Percentiles rank a stretch among this genome's conserved stretches.
phyloP scores from a whole-genome alignment of 805 yeast species.

The Kuraishia borneana region DNA sequence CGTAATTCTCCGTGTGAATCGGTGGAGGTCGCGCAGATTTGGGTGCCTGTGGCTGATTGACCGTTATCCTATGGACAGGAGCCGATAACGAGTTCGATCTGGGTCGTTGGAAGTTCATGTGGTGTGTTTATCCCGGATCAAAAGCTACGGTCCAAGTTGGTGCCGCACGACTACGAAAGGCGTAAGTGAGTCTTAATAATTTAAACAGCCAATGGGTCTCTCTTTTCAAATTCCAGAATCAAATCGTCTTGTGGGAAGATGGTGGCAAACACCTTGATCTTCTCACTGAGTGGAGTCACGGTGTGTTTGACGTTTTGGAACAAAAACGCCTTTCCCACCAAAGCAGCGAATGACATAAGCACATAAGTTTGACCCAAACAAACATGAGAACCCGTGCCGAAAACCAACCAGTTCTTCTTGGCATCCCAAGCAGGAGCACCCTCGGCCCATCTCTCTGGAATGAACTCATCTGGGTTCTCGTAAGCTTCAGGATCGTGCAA shows the following conservation, averaged over 20 bases:
- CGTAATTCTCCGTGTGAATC: conserved; percentile 6
- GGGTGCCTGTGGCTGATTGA: too few species aligned
- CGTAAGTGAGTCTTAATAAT: too few species aligned
- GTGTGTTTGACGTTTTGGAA: conserved; percentile 72
- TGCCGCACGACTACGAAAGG: too few species aligned
- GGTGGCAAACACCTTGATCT: conserved; percentile 93
- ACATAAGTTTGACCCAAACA: conserved; percentile 95
- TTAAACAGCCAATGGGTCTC: conserved; percentile 37
- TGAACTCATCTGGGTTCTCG: conserved; percentile 86
- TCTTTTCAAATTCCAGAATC: conserved; percentile 57
- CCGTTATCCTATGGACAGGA: background rate
- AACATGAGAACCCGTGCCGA: conserved; percentile 95
- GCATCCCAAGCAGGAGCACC: conserved; percentile 68
- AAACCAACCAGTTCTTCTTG: conserved; percentile 89
- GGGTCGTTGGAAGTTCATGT: too few species aligned
- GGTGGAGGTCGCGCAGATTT: background rate
- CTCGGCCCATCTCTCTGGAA: conserved; percentile 91
- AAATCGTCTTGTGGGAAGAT: conserved; percentile 97
- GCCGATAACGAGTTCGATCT: conserved; percentile 1
- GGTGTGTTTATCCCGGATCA: too few species aligned
- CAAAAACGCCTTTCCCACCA: conserved; percentile 87
- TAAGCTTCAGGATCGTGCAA: conserved; percentile 96
- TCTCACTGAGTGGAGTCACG: conserved; percentile 77
- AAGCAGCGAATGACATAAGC: conserved; percentile 75
- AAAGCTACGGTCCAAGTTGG: too few species aligned